Evolutionary conservation across 176 grass and related monocot genomes (phyloP), one percentile per base, ranked within the genome.

Genomic region (Juncus inflexus): DNA sequence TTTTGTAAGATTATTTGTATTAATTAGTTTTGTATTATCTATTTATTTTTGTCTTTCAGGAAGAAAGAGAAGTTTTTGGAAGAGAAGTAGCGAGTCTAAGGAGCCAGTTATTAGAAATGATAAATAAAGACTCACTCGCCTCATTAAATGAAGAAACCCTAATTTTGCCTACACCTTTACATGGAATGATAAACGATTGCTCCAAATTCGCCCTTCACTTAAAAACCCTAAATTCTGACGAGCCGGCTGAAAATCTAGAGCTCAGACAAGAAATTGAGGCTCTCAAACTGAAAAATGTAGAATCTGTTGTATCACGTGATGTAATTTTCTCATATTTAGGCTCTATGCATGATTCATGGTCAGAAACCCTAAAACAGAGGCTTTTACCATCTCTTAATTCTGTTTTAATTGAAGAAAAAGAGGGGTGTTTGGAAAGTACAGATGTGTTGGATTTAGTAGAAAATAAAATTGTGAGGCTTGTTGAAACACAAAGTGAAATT

Each of bases 121-220:
- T 81, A 15, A 62, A 83, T 37, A 58, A 60, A 10, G 80, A 81
- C 15, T 55, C 70, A 37, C 45, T 62, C 2, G 37, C 35, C 52
- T 42, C 70, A 13, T 79, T 58, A 60, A 77, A 63, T 9, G 71
- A 45, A 59, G 82, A 79, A 41, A 78, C 74, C 14, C 74, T 64
- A 15, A 63, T 67, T 39, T 79, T 74, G 0, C 75, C 51, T 1
- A 74, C 70, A 16, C 82, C 37, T 0, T 67, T 97, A 53, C 82
- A 91, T 68, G 76, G 50, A 1, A 80, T 97, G 88, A 68, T 97
- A 69, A 71, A 83, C 47, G 94, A 91, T 81, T 97, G 94, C 70
- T 86, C 82, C 14, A 89, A 79, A 69, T 75, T 86, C 50, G 71
- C 81, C 7, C 71, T 81, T 71, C 58, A 89, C 71, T 79, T 91